Evolutionary conservation across 1,284 basidiomycete species (phyloP).

Genomic region (Sanghuangporus baumii): DNA sequence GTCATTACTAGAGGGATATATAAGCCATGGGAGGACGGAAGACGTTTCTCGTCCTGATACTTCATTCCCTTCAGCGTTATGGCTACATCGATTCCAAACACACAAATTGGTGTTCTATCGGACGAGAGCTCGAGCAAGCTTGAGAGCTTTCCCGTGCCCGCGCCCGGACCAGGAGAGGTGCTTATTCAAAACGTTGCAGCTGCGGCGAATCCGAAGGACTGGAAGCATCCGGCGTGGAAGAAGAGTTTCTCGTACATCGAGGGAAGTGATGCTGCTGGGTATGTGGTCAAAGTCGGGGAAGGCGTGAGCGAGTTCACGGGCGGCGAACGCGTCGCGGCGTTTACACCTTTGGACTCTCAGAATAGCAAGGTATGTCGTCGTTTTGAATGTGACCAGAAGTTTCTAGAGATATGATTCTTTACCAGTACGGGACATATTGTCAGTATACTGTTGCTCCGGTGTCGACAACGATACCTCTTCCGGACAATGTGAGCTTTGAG

Average conservation of each 20-base stretch:
- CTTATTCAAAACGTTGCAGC: conserved; percentile 30
- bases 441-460: conserved; percentile 15
- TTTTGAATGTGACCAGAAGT: background rate
- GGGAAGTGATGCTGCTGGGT: conserved; percentile 19
- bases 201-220: conserved; percentile 30
- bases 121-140: background rate
- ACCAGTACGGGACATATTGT: conserved; percentile 14
- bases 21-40: too few species aligned
- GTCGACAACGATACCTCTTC: conserved; percentile 8
- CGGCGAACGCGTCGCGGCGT: conserved; percentile 23
- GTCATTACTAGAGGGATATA: too few species aligned
- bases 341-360: conserved; percentile 22
- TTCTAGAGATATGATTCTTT: background rate
- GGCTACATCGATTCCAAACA: background rate
- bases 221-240: conserved; percentile 14
- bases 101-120: conserved; percentile 11
- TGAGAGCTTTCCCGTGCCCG: conserved; percentile 16
- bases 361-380: conserved; percentile 9
- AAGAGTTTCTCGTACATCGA: conserved; percentile 17
- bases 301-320: conserved; percentile 18
- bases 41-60: background rate
- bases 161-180: conserved; percentile 23
- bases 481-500: conserved; percentile 23
- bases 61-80: background rate
- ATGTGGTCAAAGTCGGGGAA: conserved; percentile 16